These are phyloP conservation scores for Phycomyces blakesleeanus DNA, from an alignment of 192 early-diverging fungal species.

Conservation along the genomic window DNA sequence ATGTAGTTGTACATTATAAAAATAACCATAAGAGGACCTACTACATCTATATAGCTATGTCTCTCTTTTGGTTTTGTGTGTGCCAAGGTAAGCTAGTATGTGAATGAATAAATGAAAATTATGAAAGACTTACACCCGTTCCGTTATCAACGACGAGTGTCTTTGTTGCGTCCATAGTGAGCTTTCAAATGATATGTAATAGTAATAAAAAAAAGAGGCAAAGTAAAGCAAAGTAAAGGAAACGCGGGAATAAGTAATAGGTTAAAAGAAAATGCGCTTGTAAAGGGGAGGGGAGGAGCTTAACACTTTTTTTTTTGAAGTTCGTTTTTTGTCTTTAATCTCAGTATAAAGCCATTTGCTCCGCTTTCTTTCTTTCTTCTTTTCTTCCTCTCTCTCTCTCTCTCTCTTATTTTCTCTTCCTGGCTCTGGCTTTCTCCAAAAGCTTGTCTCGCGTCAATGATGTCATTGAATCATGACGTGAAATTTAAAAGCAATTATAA, in stretches of 20 bases:
- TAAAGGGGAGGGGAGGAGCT: not conserved
- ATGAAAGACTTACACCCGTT: conserved; percentile 56
- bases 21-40: no score
- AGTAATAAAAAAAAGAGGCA: not conserved
- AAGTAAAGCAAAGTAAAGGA: not conserved
- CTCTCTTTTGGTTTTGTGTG: not conserved
- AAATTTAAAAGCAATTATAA: no score
- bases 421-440: not conserved
- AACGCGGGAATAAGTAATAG: not conserved
- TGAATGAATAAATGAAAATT: not conserved
- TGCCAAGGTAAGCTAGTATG: no score
- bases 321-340: no score
- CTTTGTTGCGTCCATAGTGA: conserved; percentile 55
- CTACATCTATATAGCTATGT: no score
- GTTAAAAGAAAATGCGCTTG: not conserved
- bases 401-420: not conserved
- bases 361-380: no score
- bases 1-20: no score
- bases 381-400: no score
- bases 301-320: no score
- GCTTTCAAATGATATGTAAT: not conserved
- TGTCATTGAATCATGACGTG: not conserved
- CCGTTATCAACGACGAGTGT: conserved; percentile 84
- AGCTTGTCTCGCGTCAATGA: not conserved
- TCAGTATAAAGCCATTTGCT: no score